Conservation (phyloP, 305 asterid species). For the Fraxinus sp. region DNA sequence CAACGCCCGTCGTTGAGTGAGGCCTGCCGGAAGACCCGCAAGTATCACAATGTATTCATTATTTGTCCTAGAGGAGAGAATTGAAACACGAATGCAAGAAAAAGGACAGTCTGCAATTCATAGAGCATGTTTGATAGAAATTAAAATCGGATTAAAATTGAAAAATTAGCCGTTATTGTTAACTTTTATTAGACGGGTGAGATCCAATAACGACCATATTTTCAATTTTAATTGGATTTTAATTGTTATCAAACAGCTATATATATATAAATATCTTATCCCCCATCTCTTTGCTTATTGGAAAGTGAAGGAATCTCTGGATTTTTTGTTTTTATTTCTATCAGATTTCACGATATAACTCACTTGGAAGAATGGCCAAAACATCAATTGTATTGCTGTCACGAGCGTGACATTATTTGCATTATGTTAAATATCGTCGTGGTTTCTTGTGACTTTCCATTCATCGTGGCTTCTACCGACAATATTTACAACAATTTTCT, state of each 20-base stretch:
- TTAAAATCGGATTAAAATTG: too few relatives aligned
- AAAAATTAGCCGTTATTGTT: too few relatives aligned
- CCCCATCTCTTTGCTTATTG: conserved; percentile 37
- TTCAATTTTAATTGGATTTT: too few relatives aligned
- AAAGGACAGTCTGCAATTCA: conserved; percentile 22
- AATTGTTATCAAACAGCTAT: too few relatives aligned
- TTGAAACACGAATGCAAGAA: conserved; percentile 51
- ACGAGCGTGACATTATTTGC: conserved; percentile 28
- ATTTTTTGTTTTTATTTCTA: not conserved
- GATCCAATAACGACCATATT: too few relatives aligned
- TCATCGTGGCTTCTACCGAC: not conserved
- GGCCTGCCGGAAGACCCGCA: not conserved
- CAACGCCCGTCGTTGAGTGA: not conserved
- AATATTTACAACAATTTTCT: not conserved
- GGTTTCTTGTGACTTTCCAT: not conserved
- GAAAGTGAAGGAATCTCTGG: conserved; percentile 28
- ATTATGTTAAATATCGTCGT: not conserved
- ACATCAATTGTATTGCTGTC: conserved; percentile 35
- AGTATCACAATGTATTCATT: not conserved
- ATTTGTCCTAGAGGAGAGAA: conserved; percentile 62
- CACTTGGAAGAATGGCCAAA: conserved; percentile 27
- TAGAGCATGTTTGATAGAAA: too few relatives aligned
- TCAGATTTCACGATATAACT: conserved; percentile 11
- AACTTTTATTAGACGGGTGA: too few relatives aligned
- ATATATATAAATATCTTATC: conserved; percentile 19